Conservation (phyloP, 2,329 filamentous ascomycete species). For the Chaetomiaceae sp. region DNA sequence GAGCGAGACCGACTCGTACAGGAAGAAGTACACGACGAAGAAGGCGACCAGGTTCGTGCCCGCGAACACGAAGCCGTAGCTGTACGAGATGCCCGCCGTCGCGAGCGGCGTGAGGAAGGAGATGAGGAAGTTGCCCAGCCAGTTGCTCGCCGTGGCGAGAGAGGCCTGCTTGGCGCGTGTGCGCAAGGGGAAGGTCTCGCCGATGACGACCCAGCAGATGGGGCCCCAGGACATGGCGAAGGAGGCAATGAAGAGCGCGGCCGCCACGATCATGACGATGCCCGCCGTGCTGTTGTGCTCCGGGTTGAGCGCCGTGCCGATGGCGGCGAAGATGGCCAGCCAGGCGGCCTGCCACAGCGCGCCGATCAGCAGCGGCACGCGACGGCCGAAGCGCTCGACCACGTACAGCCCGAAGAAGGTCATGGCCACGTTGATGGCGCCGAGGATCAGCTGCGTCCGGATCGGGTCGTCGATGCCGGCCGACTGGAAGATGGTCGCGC, state of each 20-base stretch:
- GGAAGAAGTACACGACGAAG: conserved; percentile 58
- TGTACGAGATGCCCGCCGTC: conserved; percentile 52
- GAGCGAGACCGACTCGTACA: conserved; percentile 49
- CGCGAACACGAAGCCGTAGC: conserved; percentile 60
- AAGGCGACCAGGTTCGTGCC: conserved; percentile 53
- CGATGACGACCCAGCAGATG: conserved; percentile 61
- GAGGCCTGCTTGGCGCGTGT: conserved; percentile 50
- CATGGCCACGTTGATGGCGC: conserved; percentile 60
- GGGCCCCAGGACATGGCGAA: conserved; percentile 67
- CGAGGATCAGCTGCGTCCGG: conserved; percentile 61
- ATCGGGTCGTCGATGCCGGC: conserved; percentile 62
- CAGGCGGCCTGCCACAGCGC: conserved; percentile 62
- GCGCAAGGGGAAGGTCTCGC: conserved; percentile 57
- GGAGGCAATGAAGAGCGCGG: conserved; percentile 67
- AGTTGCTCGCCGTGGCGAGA: conserved; percentile 47
- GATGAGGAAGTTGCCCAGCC: conserved; percentile 52
- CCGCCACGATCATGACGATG: conserved; percentile 64
- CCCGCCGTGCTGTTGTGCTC: conserved; percentile 44
- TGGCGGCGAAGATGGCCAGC: conserved; percentile 57
- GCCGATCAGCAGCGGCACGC: conserved; percentile 59
- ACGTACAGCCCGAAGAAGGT: conserved; percentile 63
- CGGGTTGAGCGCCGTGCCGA: conserved; percentile 42
- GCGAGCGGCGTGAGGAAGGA: conserved; percentile 66
- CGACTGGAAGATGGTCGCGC: conserved; percentile 60
- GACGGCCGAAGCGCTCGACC: conserved; percentile 62